A percentile compares a stretch with the other conserved stretches of the same genome.
phyloP scores from a whole-genome alignment of 1,284 basidiomycete genomes.

The Pterulicium gracile region DNA sequence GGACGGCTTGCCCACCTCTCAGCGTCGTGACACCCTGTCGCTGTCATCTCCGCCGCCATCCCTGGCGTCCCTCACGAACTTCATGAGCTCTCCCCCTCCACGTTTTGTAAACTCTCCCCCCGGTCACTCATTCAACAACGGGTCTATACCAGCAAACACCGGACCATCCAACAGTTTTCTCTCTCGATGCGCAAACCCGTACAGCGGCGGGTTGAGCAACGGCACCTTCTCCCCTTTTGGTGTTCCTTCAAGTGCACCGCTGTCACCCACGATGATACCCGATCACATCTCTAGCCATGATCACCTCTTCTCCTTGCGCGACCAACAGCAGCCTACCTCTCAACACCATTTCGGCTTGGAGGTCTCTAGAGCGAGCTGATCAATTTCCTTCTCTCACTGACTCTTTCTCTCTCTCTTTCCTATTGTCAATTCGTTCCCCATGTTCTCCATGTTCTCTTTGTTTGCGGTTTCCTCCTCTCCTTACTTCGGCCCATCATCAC shows the following conservation, averaged over 20 bases:
- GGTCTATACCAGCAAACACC: slow-evolving; percentile 19
- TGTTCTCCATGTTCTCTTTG: neutral
- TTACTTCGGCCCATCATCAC: neutral
- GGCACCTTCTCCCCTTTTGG: slow-evolving; percentile 55
- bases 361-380: neutral
- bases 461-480: neutral
- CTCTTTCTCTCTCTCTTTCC: neutral
- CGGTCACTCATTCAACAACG: slow-evolving; percentile 18
- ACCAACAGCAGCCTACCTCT: neutral
- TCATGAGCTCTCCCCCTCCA: slow-evolving; percentile 49
- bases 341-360: neutral
- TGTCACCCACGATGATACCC: slow-evolving; percentile 44
- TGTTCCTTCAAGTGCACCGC: slow-evolving; percentile 30
- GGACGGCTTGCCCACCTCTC: slow-evolving; percentile 21
- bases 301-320: neutral
- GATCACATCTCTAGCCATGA: slow-evolving; percentile 24
- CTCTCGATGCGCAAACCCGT: slow-evolving; percentile 21
- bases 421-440: neutral
- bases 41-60: slow-evolving; percentile 32
- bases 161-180: slow-evolving; percentile 17
- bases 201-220: slow-evolving; percentile 15
- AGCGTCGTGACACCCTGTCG: slow-evolving; percentile 25
- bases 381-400: neutral
- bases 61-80: slow-evolving; percentile 19
- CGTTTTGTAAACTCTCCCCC: slow-evolving; percentile 45